Evolutionary conservation across 2,329 filamentous ascomycete species (phyloP).

Genomic region (Nemania diffusa): DNA sequence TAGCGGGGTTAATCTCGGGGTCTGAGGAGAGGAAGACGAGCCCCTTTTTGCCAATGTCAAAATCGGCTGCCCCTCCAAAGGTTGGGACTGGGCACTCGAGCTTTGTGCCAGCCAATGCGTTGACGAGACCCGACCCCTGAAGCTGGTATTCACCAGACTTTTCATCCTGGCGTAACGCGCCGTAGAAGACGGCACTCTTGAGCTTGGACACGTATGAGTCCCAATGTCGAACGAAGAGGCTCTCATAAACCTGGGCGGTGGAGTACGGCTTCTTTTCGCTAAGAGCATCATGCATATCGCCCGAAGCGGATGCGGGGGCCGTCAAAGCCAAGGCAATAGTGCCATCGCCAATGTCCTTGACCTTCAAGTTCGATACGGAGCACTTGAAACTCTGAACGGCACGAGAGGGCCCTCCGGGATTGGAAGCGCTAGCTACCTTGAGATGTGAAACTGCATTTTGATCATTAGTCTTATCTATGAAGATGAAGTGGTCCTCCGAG

Average conservation of each 20-base stretch:
- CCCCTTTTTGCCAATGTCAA: conserved; percentile 74
- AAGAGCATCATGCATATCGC: conserved; percentile 74
- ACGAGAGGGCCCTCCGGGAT: conserved; percentile 54
- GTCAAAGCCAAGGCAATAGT: conserved; percentile 67
- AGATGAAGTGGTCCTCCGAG: conserved; percentile 69
- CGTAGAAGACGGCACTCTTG: conserved; percentile 68
- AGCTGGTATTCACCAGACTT: conserved; percentile 53
- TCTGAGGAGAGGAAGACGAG: conserved; percentile 82
- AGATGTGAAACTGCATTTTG: conserved; percentile 60
- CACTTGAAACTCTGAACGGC: conserved; percentile 63
- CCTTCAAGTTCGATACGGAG: conserved; percentile 68
- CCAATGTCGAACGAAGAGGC: conserved; percentile 85
- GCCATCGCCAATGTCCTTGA: conserved; percentile 60
- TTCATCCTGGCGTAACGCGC: conserved; percentile 51
- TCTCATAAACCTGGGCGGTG: conserved; percentile 76
- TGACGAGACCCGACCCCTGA: conserved; percentile 62
- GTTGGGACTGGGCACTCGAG: conserved; percentile 77
- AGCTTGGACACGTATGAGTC: conserved; percentile 78
- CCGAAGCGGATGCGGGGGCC: conserved; percentile 74
- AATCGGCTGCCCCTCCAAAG: conserved; percentile 84
- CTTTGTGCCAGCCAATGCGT: conserved; percentile 69
- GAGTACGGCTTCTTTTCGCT: conserved; percentile 68
- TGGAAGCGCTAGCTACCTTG: conserved; percentile 53
- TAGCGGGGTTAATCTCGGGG: conserved; percentile 74
- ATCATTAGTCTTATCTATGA: conserved; percentile 62